Evolutionary conservation across 2,329 filamentous ascomycete species (phyloP), one percentile per base, ranked within the genome.

Genomic region (Claviceps pusilla): DNA sequence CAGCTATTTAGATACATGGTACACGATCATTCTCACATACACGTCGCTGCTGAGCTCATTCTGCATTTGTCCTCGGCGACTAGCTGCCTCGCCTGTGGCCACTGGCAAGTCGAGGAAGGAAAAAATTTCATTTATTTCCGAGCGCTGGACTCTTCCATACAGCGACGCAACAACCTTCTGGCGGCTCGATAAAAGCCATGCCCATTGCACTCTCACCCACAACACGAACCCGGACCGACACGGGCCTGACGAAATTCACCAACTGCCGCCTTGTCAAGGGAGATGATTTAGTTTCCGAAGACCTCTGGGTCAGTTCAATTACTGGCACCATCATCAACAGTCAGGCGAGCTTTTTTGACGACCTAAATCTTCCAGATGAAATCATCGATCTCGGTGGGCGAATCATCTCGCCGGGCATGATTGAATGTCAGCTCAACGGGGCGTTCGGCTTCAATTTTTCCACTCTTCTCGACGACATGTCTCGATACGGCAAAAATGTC

Each of bases 381-480:
- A 83, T 84, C 53, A 76, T 95, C 61, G 82, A 96, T 63, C 80
- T 96, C 1, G 80, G 82, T 52, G 88, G 89, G 56, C 87, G 87
- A 62, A 91, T 95, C 59, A 67, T 96, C 24, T 82, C 86, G 0
- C 89, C 90, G 0, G 90, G 90, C 31, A 77, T 96, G 64, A 93
- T 96, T 61, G 90, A 96, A 60, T 85, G 86, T 52, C 90, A 96
- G 69, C 82, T 96, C 61, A 96, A 96, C 64, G 90, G 90, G 50
- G 89, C 87, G 10, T 91, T 89, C 63, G 89, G 89, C 55, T 94
- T 95, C 74, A 91, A 95, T 72, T 95, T 94, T 68, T 93, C 88
- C 3, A 81, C 82, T 1, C 75, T 89, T 10, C 80, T 86, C n/a
- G 76, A 83, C 16, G 80, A 85, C 62, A 80, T 78, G 69, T 70